Base-by-base conservation (phyloP, 2,329 filamentous ascomycete genomes). In the Ophiognomonia clavigignenti-juglandacearum region DNA sequence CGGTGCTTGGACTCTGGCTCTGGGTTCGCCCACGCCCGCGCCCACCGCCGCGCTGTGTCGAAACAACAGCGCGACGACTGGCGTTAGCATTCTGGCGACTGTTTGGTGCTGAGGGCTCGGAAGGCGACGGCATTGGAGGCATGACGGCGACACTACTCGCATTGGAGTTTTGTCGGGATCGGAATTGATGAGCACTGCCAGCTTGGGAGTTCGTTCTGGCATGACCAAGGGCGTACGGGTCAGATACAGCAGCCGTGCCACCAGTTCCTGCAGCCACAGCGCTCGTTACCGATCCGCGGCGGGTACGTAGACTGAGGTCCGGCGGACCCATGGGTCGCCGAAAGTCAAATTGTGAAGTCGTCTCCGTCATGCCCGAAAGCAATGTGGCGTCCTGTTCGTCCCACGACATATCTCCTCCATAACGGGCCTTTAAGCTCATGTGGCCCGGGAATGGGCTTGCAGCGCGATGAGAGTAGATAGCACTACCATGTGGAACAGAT, bases 321-420 rank as follows among this genome's bases (percentile, higher is more conserved):
- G 43, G 27, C 13, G 42, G 23, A 26, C 48, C 48, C 13, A 18
- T 31, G 27, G 18, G 18, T 24, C 32, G 32, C 11, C 48, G 39
- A 4, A 40, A 45, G 19, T 49, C 50, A 1, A 66, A 55, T 3
- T 61, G 59, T 1, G 70, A 69, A 8, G 68, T 71, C 0, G 71
- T 71, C 49, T 72, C 70, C 2, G 70, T 72, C 49, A 71, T 66
- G 7, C 71, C 64, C n/a, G 70, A 53, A 22, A 69, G 70, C 2
- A 68, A 62, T 3, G 60, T 59, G 18, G 59, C 57, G 54, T 39
- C 56, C 16, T 4, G 9, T 54, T 3, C 53, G 38, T 47, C 55
- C 8, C 61, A 31, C 23, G 53, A 14, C 59, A 39, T 16, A 11
- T 18, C 7, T 27, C 26, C 18, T 26, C 20, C 41, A 44, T 31